phyloP scores from a whole-genome alignment of 148 eudicot genomes.

The Diospyros kaki region DNA sequence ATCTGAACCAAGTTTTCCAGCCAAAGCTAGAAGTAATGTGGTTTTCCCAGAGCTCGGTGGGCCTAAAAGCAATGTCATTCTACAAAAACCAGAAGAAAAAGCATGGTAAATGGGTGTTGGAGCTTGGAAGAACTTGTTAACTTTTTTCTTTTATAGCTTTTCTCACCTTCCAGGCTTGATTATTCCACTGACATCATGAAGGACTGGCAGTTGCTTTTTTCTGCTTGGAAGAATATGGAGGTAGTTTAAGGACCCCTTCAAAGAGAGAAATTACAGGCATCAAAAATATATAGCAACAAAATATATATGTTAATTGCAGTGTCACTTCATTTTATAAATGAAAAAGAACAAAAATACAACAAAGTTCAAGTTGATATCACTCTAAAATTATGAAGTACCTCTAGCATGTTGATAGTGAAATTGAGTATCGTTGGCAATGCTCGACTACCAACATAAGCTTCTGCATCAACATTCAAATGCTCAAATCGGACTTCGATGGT shows the following conservation, averaged over 20 bases:
- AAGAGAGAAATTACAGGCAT: background rate
- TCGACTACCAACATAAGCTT: conserved; percentile 53
- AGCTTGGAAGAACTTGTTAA: too few relatives aligned
- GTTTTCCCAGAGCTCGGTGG: too few relatives aligned
- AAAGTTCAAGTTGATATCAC: background rate
- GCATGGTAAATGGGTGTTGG: too few relatives aligned
- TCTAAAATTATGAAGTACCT: conserved; percentile 21
- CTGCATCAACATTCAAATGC: conserved; percentile 55
- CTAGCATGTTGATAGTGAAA: conserved; percentile 35
- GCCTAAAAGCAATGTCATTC: conserved; percentile 30
- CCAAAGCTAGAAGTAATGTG: too few relatives aligned
- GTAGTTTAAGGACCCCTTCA: conserved; percentile 27
- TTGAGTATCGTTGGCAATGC: conserved; percentile 58
- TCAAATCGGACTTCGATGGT: conserved; percentile 68
- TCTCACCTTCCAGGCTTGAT: conserved; percentile 60
- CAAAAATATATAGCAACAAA: too few relatives aligned
- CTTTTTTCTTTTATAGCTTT: background rate
- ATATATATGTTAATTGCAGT: background rate
- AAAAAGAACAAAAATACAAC: background rate
- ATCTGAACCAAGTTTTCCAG: too few relatives aligned
- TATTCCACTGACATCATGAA: conserved; percentile 51
- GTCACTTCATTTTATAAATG: background rate
- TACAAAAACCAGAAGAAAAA: conserved; percentile 20
- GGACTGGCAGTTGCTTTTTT: conserved; percentile 49
- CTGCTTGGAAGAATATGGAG: conserved; percentile 36